Conservation (phyloP, 73 alveolate species). For the Breviolum minutum region DNA sequence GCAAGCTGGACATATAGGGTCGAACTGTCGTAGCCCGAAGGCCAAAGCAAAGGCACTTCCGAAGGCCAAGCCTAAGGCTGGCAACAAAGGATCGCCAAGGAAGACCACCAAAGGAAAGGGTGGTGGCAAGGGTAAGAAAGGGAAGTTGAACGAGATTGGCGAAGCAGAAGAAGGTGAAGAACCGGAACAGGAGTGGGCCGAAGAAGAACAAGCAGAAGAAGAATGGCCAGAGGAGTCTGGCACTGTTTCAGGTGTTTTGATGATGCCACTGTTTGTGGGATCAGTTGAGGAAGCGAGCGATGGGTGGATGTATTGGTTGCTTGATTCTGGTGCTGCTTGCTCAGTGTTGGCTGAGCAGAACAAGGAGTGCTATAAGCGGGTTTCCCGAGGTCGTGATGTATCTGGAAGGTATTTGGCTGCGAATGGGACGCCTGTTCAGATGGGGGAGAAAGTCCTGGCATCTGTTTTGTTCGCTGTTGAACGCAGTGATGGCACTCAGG, state of each 20-base stretch:
- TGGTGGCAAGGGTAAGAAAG: neutral
- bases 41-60: neutral
- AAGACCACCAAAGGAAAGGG: neutral
- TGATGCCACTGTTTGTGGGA: slow-evolving; percentile 2
- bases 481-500: too few relatives aligned
- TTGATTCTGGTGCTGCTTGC: neutral
- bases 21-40: neutral
- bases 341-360: neutral
- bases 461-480: too few relatives aligned
- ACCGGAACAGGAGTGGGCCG: neutral
- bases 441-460: too few relatives aligned
- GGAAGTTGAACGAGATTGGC: neutral
- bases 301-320: neutral
- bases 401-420: too few relatives aligned
- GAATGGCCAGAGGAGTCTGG: neutral
- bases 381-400: too few relatives aligned
- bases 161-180: neutral
- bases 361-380: neutral
- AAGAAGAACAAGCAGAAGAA: neutral
- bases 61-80: neutral
- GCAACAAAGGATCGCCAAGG: too few relatives aligned
- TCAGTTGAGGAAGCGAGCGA: neutral
- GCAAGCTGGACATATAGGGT: neutral
- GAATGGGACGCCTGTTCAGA: too few relatives aligned
- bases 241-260: neutral